A percentile compares a stretch with the other conserved stretches of the same genome.
Conservation (phyloP, 2,329 filamentous ascomycete species). For the Colletotrichum sp. region DNA sequence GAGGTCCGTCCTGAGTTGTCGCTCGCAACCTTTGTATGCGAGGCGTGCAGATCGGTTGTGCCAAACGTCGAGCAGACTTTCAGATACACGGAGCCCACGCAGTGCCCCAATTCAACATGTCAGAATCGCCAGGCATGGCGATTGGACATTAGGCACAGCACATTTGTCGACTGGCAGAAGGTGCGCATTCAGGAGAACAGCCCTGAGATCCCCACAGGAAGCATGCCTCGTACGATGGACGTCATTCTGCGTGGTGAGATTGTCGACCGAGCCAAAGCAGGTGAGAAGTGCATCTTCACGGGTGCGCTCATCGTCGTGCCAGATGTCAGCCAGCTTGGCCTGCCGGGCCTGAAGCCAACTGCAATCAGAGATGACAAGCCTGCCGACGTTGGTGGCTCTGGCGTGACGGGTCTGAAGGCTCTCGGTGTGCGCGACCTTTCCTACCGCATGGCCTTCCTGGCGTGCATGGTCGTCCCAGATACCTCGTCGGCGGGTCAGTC, state of each 20-base stretch:
- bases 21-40: slow-evolving; percentile 89
- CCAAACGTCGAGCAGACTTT: slow-evolving; percentile 97
- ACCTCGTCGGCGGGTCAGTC: slow-evolving; percentile 79
- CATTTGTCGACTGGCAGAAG: slow-evolving; percentile 99
- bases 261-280: slow-evolving; percentile 95
- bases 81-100: slow-evolving; percentile 93
- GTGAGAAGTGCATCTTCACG: slow-evolving; percentile 98
- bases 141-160: slow-evolving; percentile 95
- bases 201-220: slow-evolving; percentile 96
- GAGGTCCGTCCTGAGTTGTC: slow-evolving; percentile 95
- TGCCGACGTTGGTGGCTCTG: slow-evolving; percentile 81
- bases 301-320: slow-evolving; percentile 96
- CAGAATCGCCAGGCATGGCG: slow-evolving; percentile 93
- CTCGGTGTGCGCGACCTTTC: slow-evolving; percentile 95
- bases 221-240: slow-evolving; percentile 98
- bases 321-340: slow-evolving; percentile 91
- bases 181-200: slow-evolving; percentile 98
- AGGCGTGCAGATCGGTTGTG: slow-evolving; percentile 82
- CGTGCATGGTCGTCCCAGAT: slow-evolving; percentile 94
- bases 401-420: slow-evolving; percentile 87
- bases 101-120: slow-evolving; percentile 89
- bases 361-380: slow-evolving; percentile 82
- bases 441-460: slow-evolving; percentile 94
- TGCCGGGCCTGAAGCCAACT: slow-evolving; percentile 84
- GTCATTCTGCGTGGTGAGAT: slow-evolving; percentile 96